Evolutionary conservation across 2,329 filamentous ascomycete species (phyloP), one percentile per base, ranked within the genome.

Genomic region (Fusarium pseudocircinatum): DNA sequence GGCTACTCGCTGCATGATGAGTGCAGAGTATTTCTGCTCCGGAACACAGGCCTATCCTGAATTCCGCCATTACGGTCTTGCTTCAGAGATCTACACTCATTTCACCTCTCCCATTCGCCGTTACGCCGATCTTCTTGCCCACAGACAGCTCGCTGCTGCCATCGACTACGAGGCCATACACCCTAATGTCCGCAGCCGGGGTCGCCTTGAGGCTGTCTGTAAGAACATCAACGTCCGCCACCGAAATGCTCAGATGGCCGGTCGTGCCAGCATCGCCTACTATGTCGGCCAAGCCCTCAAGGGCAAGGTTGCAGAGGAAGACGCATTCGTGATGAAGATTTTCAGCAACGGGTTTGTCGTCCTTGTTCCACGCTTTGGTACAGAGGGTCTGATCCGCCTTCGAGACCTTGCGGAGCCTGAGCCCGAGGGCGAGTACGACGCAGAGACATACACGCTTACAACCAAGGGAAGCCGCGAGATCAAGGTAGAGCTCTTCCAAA

Each of bases 1-100:
- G 86, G 96, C 96, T 15, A 99, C 96, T 14, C 92, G 96, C 28
- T 99, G 96, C 88, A 99, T 99, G 96, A 97, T 97, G 87, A 96
- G 94, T 60, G 96, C 96, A 70, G 96, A 99, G 84, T 99, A 99
- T 84, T 99, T 99, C 84, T 96, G 94, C 84, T 94, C 96, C 0
- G 96, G 96, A 68, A 95, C 95, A 12, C 95, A 98, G 81, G 91
- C 95, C 0, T 96, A 96, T 81, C 93, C 94, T 1, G 96, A 98
- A 81, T 99, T 97, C 88, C 91, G 94, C 59, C 97, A 99, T 84
- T 99, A 99, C 83, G 96, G 96, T 75, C 91, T 99, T 40, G 97
- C 97, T 1, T 95, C 93, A 7, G 94, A 97, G 79, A 99, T 99
- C 81, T 99, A 99, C 85, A 99, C 96, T 5, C 96, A 99, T 83